Percentiles rank a stretch among this genome's conserved stretches.
Conservation (phyloP, 805 yeast species). For the Candida yuanshanica region DNA sequence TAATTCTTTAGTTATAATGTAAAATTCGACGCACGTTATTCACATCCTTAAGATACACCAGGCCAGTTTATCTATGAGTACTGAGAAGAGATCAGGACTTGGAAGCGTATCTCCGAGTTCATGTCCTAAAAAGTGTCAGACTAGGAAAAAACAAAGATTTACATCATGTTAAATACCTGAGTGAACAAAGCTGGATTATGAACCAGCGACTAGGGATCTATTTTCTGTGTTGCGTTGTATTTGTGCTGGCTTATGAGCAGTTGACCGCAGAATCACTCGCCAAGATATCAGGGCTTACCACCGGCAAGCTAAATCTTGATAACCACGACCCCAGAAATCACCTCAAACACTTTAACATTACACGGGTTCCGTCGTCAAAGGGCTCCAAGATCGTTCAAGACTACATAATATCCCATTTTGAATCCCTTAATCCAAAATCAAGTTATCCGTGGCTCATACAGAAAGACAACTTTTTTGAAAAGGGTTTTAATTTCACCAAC, state of each 20-base stretch:
- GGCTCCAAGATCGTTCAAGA: conserved; percentile 33
- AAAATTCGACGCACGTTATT: neutral
- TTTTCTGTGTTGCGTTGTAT: too few relatives aligned
- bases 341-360: conserved; percentile 29
- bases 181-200: too few relatives aligned
- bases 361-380: conserved; percentile 38
- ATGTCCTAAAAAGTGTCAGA: too few relatives aligned
- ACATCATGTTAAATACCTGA: too few relatives aligned
- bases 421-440: conserved; percentile 22
- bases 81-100: too few relatives aligned
- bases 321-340: conserved; percentile 13
- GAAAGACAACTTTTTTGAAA: conserved; percentile 32
- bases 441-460: conserved; percentile 24
- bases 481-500: conserved; percentile 32
- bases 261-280: conserved; percentile 4
- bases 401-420: conserved; percentile 32
- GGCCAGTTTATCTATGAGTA: neutral
- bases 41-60: neutral
- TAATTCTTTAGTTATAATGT: too few relatives aligned
- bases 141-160: too few relatives aligned
- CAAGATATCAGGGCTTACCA: conserved; percentile 3
- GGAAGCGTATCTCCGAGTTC: too few relatives aligned
- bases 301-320: conserved; percentile 14
- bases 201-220: too few relatives aligned
- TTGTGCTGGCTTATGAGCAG: conserved; percentile 3